Evolutionary conservation across 352 stramenopile genomes (phyloP).

Genomic region (Globisporangium polare): DNA sequence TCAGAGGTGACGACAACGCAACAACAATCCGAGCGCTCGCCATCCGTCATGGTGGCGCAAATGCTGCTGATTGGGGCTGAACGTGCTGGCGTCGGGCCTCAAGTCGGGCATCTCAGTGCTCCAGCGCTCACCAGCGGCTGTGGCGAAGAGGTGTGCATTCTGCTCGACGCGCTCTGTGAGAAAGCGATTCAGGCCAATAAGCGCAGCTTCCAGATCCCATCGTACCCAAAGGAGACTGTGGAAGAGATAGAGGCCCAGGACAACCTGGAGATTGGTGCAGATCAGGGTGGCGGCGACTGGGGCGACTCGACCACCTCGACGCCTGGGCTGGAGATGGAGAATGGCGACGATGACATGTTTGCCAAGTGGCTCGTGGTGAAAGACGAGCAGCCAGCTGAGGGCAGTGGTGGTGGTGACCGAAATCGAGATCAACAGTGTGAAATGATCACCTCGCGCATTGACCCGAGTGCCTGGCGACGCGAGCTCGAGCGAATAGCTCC

Average conservation of each 20-base stretch:
- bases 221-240: constrained; percentile 37
- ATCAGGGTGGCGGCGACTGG: constrained; percentile 12
- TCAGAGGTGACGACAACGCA: constrained; percentile 2
- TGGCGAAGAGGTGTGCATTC: constrained; percentile 46
- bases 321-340: constrained; percentile 6
- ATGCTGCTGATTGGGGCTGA: constrained; percentile 53
- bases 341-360: constrained; percentile 31
- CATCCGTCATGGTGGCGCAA: constrained; percentile 29
- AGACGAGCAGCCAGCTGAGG: constrained; percentile 17
- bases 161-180: constrained; percentile 45
- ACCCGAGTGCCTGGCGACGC: constrained; percentile 32
- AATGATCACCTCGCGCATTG: constrained; percentile 42
- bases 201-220: constrained; percentile 15
- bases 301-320: constrained; percentile 33
- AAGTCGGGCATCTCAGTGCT: constrained; percentile 29
- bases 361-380: constrained; percentile 41
- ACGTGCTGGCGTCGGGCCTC: constrained; percentile 27
- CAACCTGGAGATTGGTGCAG: constrained; percentile 34
- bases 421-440: constrained; percentile 12
- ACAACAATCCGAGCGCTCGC: constrained; percentile 12
- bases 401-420: neutral
- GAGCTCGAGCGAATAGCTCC: constrained; percentile 36
- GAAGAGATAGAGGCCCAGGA: constrained; percentile 43
- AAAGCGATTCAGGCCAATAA: constrained; percentile 25
- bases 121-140: constrained; percentile 34